Evolutionary conservation across 139 green algal genomes (phyloP), one percentile per base, ranked within the genome.

Genomic region (Edaphochlamys debaryana): DNA sequence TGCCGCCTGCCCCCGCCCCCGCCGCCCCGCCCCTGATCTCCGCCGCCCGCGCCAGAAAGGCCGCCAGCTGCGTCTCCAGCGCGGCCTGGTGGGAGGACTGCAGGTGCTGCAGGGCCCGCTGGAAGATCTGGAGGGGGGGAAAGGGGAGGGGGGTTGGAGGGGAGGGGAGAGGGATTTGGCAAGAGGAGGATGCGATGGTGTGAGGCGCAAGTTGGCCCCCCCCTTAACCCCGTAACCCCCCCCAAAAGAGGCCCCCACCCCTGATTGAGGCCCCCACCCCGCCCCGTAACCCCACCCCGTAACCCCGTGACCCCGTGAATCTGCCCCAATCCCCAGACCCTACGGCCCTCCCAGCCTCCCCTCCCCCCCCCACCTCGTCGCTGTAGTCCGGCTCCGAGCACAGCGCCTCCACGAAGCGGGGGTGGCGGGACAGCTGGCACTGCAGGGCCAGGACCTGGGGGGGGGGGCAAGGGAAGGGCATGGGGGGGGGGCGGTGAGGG

Each of bases 331-430:
- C 60, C 29, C 29, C 60, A 29, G 29, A 7, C 8, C 60, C 60
- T 23, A n/a, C n/a, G n/a, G n/a, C 30, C 15, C 63, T 29, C 32
- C 5, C 8, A 1, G 32, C 63, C 63, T 34, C 7, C 64, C 20
- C 2, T 19, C 64, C 34, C 64, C 1, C 64, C 6, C 75, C 23
- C 38, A 81, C 75, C 75, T 81, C 75, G 30, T 81, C 75, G 40
- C 60, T 72, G 60, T 72, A 94, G 66, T 94, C 91, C 0, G 84
- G 87, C 79, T 93, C 87, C 38, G 68, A 69, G 23, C 75, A 73
- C 37, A 89, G 41, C 11, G 73, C 90, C 25, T 20, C 63, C 48
- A 67, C 69, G 73, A 88, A 88, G 38, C n/a, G 25, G 11, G 58
- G 56, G 63, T 84, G 40, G 19, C 54, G 54, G 52, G 69, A 69